Percentiles rank a stretch among this genome's conserved stretches.
phyloP scores from a whole-genome alignment of 495 filamentous ascomycete species.

The Chaetomidium leptoderma region DNA sequence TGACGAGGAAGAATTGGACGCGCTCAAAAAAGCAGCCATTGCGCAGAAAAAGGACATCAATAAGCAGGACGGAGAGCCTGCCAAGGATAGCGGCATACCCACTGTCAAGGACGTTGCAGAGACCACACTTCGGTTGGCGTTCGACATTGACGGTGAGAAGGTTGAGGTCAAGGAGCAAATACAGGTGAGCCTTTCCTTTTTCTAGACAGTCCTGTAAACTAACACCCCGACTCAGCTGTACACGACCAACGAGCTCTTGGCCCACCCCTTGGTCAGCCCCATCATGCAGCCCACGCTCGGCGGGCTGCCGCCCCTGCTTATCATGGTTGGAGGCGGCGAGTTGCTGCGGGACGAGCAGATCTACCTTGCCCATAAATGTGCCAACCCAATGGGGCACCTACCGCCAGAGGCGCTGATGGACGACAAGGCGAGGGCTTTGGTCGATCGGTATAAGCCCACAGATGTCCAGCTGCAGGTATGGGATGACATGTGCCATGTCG shows the following conservation, averaged over 20 bases:
- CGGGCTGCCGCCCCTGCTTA: slow-evolving; percentile 79
- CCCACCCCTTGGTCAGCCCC: slow-evolving; percentile 86
- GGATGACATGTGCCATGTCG: slow-evolving; percentile 91
- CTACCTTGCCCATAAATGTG: slow-evolving; percentile 90
- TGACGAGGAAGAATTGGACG: slow-evolving; percentile 61
- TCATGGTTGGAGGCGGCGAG: slow-evolving; percentile 83
- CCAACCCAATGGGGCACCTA: slow-evolving; percentile 68
- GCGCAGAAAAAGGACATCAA: slow-evolving; percentile 24
- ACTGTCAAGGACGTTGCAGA: slow-evolving; percentile 33
- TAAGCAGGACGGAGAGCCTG: slow-evolving; percentile 1
- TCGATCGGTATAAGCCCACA: slow-evolving; percentile 69
- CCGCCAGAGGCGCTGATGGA: slow-evolving; percentile 62
- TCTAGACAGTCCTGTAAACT: neutral
- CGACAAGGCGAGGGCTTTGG: slow-evolving; percentile 55
- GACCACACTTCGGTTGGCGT: slow-evolving; percentile 49
- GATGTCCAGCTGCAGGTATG: slow-evolving; percentile 95
- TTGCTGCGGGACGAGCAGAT: slow-evolving; percentile 89
- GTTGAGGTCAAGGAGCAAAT: slow-evolving; percentile 85
- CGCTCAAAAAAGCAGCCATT: slow-evolving; percentile 36
- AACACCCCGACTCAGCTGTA: slow-evolving; percentile 65
- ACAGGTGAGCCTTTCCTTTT: slow-evolving; percentile 44
- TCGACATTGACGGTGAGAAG: slow-evolving; percentile 63
- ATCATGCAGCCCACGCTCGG: slow-evolving; percentile 80
- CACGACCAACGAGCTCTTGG: slow-evolving; percentile 77
- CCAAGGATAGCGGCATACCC: slow-evolving; percentile 15